Base-by-base conservation (phyloP, 1,284 basidiomycete genomes). In the Austroboletus niveus region DNA sequence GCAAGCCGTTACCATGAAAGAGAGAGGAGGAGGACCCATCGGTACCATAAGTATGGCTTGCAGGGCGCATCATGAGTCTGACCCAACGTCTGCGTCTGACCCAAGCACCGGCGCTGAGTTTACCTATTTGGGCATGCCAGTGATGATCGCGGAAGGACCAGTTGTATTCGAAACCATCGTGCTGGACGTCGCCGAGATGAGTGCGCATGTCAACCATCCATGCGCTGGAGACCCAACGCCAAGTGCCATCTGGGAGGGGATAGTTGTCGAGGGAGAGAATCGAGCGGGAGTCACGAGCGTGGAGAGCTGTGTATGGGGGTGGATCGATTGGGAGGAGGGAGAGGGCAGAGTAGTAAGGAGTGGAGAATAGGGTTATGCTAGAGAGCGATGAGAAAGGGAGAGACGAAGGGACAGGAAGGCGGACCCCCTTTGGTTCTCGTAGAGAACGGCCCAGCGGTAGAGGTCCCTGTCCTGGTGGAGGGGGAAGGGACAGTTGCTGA, bases 151-250 rank as follows among this genome's bases (percentile, higher is more conserved):
- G 79, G 59, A 92, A 92, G 54, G 73, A 65, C 80, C 84, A 88
- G 61, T 89, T 90, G 70, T 92, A 92, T 67, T 92, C 86, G 57
- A 90, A 92, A 38, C 89, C 89, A 59, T 92, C 89, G 57, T 87
- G 78, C 60, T 89, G 85, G 5, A 90, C 84, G 59, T 84, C 78
- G 45, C 86, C 87, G 17, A 72, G 70, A 56, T 87, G 81, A 20
- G 81, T 78, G 38, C 85, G 84, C 89, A 92, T 92, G 71, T 92
- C 89, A 52, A 91, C 81, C 86, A 92, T 87, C 89, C 89, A 92
- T 8, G 78, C 70, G 34, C 78, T 77, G 35, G 87, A 89, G 3
- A 89, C 81, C 89, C 89, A 92, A 42, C 70, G 76, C 89, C 89
- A 92, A 11, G 77, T 80, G 24, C 87, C 88, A 59, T 90, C 87